Base-by-base conservation (phyloP, 2,329 filamentous ascomycete genomes). In the Xylariaceae sp. region DNA sequence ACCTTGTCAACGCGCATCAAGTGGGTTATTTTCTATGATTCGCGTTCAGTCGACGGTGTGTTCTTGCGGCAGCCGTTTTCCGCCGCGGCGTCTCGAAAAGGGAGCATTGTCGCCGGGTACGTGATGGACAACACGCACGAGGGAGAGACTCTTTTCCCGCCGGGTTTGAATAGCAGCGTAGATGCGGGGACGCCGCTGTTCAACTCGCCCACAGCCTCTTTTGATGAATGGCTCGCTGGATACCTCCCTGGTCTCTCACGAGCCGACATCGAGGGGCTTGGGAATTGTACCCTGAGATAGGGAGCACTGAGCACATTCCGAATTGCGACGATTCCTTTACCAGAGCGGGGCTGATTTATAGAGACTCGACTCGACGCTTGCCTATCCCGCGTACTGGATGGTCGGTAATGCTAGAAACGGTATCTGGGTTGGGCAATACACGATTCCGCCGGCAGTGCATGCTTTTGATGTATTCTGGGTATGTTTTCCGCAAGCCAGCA, bases 111-210 rank as follows among this genome's bases (percentile, higher is more conserved):
- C 1, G 64, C 69, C 8, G 73, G 76, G 0, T 79, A 78, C 57
- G 73, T 74, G n/a, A 79, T 78, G 72, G 85, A 84, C 65, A 86
- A 86, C 63, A 74, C 77, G 0, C 78, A 84, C 62, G 83, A 86
- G 66, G 82, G 83, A 19, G 77, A 85, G 64, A 82, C 80, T 57
- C 86, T 86, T 60, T 70, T 83, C 19, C 80, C 80, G 0, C 64
- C 75, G 0, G 78, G 76, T 0, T 69, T 85, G 1, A 63, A 69
- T 16, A 70, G 67, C 45, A 55, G 58, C 0, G 58, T 62, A 0
- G 65, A 68, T 6, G 62, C 64, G 0, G 69, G 70, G 1, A 66
- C 65, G 2, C 68, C 67, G 15, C 71, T 73, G 0, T 83, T 79
- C 63, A 82, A 83, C 58, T 73, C 73, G 1, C 80, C 75, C 1